Conservation (phyloP, 1,284 basidiomycete genomes). For the Vanrija pseudolonga region DNA sequence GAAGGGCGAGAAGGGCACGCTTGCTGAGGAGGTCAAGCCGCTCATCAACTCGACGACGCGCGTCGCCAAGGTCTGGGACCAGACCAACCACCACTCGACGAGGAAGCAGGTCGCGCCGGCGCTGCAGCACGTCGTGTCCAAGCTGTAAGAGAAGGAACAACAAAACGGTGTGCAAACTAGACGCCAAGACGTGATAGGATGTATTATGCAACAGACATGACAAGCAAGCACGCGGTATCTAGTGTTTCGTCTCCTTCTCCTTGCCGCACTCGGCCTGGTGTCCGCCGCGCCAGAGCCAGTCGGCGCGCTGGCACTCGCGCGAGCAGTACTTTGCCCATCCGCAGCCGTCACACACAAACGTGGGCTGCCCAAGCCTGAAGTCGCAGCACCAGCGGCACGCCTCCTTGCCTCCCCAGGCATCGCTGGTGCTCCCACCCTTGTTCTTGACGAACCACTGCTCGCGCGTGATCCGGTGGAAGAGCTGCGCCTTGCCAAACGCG, state of each 20-base stretch:
- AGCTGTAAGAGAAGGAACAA: too few relatives aligned
- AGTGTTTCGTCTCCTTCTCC: too few relatives aligned
- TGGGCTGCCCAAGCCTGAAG: conserved; percentile 19
- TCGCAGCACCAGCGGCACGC: conserved; percentile 45
- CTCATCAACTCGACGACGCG: conserved; percentile 5
- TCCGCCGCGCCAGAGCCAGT: conserved; percentile 33
- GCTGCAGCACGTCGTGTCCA: too few relatives aligned
- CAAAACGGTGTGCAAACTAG: too few relatives aligned
- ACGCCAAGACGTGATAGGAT: too few relatives aligned
- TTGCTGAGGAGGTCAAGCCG: conserved; percentile 22
- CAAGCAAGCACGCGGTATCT: not conserved
- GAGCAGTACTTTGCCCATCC: conserved; percentile 47
- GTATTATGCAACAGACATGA: not conserved
- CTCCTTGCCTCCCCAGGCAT: conserved; percentile 33
- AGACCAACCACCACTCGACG: conserved; percentile 68
- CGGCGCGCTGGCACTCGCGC: conserved; percentile 41
- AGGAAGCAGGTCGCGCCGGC: conserved; percentile 74
- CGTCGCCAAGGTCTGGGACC: conserved; percentile 62
- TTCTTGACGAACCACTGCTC: conserved; percentile 35
- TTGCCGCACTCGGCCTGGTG: conserved; percentile 36
- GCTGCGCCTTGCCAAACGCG: conserved; percentile 29
- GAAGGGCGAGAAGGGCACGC: conserved; percentile 22
- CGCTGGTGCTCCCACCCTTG: conserved; percentile 15
- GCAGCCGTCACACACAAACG: conserved; percentile 26
- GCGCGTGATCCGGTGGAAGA: conserved; percentile 36